These are phyloP conservation scores for Hymenoscyphus scutula DNA, from an alignment of 2,329 filamentous ascomycete species.

Conservation along the genomic window DNA sequence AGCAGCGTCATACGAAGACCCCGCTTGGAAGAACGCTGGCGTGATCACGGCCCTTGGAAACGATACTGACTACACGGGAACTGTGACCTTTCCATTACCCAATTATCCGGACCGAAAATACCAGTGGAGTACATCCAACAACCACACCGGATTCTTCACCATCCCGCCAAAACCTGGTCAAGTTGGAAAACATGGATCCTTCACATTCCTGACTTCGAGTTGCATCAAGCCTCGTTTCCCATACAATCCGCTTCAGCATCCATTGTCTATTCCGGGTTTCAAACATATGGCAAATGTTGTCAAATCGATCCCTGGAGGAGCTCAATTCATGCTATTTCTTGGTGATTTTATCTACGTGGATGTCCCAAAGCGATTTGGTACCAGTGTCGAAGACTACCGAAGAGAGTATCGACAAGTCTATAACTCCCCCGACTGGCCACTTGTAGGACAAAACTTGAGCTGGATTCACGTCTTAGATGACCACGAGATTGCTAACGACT, in stretches of 20 bases:
- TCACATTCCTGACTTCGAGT: slow-evolving; percentile 89
- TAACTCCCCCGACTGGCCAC: slow-evolving; percentile 85
- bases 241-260: slow-evolving; percentile 80
- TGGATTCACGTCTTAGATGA: slow-evolving; percentile 98
- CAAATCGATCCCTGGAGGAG: slow-evolving; percentile 57
- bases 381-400: slow-evolving; percentile 71
- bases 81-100: slow-evolving; percentile 61
- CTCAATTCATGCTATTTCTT: slow-evolving; percentile 78
- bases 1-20: slow-evolving; percentile 51
- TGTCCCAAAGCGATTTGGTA: slow-evolving; percentile 77
- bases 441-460: slow-evolving; percentile 74
- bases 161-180: slow-evolving; percentile 71
- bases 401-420: slow-evolving; percentile 96
- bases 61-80: slow-evolving; percentile 78
- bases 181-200: slow-evolving; percentile 63
- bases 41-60: slow-evolving; percentile 65
- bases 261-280: slow-evolving; percentile 78
- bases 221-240: slow-evolving; percentile 92
- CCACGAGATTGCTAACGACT: slow-evolving; percentile 95
- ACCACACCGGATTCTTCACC: slow-evolving; percentile 78
- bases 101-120: slow-evolving; percentile 72
- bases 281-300: slow-evolving; percentile 72
- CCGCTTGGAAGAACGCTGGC: slow-evolving; percentile 66
- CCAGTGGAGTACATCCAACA: slow-evolving; percentile 82
- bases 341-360: slow-evolving; percentile 91